A percentile compares a stretch with the other conserved stretches of the same genome.
Conservation (phyloP, 2,329 filamentous ascomycete species). For the Ophiobolus disseminans region DNA sequence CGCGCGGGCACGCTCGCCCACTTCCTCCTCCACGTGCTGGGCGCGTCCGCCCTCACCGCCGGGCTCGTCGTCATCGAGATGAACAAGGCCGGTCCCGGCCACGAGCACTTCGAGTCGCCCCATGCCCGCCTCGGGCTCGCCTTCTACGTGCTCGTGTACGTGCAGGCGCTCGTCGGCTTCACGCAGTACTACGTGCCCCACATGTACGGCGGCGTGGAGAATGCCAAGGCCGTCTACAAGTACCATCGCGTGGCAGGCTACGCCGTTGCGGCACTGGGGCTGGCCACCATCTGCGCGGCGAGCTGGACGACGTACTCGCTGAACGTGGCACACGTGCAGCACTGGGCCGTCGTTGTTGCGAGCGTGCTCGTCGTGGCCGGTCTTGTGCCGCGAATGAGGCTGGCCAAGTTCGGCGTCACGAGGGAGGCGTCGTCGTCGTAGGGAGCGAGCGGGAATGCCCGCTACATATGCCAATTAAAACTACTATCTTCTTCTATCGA, state of each 20-base stretch:
- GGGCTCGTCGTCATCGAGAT: conserved; percentile 77
- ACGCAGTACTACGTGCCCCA: conserved; percentile 79
- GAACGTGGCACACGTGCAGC: conserved; percentile 71
- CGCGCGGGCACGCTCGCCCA: conserved; percentile 68
- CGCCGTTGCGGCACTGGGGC: conserved; percentile 69
- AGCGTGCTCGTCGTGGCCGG: conserved; percentile 72
- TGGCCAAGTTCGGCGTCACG: conserved; percentile 75
- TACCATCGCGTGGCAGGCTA: conserved; percentile 86
- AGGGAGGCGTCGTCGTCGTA: conserved; percentile 23
- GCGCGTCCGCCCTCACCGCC: conserved; percentile 66
- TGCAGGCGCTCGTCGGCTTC: conserved; percentile 81
- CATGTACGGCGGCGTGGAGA: conserved; percentile 79
- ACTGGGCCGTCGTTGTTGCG: conserved; percentile 77
- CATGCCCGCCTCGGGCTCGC: conserved; percentile 85
- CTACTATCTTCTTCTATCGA: background rate
- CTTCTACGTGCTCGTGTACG: conserved; percentile 71
- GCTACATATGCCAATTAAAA: background rate
- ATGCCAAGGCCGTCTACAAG: conserved; percentile 86
- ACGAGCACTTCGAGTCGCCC: conserved; percentile 76
- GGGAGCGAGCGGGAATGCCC: background rate
- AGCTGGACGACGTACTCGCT: conserved; percentile 78
- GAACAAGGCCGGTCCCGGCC: conserved; percentile 77
- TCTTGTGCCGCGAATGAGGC: conserved; percentile 78
- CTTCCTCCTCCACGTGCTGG: conserved; percentile 71
- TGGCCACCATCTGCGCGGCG: conserved; percentile 77